phyloP scores from a whole-genome alignment of 768 basidiomycete genomes.

The Pulveroboletus frians region DNA sequence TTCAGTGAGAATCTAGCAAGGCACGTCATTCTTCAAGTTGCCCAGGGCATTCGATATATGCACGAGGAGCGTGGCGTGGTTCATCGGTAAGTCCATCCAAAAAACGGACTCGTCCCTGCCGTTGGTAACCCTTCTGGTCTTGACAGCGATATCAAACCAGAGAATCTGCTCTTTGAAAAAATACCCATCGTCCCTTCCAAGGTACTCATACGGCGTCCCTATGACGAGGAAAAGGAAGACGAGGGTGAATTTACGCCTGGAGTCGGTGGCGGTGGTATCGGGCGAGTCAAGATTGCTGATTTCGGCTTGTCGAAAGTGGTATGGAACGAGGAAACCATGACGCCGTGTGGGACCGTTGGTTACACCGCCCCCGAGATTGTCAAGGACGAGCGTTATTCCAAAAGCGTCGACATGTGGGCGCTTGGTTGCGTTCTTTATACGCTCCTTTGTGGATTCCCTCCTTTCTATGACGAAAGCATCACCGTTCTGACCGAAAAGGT shows the following conservation, averaged over 20 bases:
- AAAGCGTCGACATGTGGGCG: constrained; percentile 99
- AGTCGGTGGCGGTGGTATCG: constrained; percentile 94
- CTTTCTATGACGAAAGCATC: constrained; percentile 99
- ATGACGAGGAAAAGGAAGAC: constrained; percentile 98
- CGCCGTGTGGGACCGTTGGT: constrained; percentile 98
- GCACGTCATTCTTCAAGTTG: constrained; percentile 95
- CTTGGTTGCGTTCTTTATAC: constrained; percentile 99
- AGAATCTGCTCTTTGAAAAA: constrained; percentile 89
- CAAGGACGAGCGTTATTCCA: constrained; percentile 95
- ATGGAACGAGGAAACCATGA: constrained; percentile 99
- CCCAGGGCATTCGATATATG: constrained; percentile 87
- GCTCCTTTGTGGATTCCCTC: constrained; percentile 92
- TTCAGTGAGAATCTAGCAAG: constrained; percentile 97
- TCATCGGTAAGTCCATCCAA: constrained; percentile 54
- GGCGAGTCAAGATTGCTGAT: constrained; percentile 97
- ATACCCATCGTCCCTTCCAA: constrained; percentile 90
- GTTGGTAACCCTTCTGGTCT: background rate
- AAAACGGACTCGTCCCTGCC: background rate
- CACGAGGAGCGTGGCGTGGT: constrained; percentile 98
- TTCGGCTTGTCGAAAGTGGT: constrained; percentile 97
- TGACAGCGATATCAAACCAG: constrained; percentile 89
- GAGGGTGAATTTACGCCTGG: constrained; percentile 94
- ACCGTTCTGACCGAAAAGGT: constrained; percentile 98
- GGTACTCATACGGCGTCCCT: constrained; percentile 68
- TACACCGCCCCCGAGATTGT: constrained; percentile 99